phyloP scores from a whole-genome alignment of 371 early-diverging fungal genomes.

The Mucor circinelloides region DNA sequence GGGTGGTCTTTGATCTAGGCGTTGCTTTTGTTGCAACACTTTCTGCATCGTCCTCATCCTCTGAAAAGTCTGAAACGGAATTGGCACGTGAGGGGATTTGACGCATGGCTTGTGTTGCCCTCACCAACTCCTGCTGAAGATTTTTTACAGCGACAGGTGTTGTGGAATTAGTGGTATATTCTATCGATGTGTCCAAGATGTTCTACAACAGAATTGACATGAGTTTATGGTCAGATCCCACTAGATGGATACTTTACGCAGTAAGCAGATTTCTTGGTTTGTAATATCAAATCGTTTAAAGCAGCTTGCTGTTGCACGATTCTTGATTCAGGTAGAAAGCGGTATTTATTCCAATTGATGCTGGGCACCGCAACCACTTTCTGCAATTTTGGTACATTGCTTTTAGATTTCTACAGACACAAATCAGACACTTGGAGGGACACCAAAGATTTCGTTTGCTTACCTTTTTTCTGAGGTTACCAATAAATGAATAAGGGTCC shows the following conservation, averaged over 20 bases:
- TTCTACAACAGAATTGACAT: slow-evolving; percentile 8
- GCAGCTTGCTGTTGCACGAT: slow-evolving; percentile 31
- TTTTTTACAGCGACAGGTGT: slow-evolving; percentile 18
- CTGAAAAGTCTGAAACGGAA: slow-evolving; percentile 47
- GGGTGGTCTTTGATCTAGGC: not conserved
- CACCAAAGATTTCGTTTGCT: not conserved
- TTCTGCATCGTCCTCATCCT: slow-evolving; percentile 42
- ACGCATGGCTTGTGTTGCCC: slow-evolving; percentile 35
- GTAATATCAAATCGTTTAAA: slow-evolving; percentile 16
- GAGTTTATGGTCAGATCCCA: not conserved
- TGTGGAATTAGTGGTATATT: slow-evolving; percentile 10
- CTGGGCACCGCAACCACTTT: slow-evolving; percentile 41
- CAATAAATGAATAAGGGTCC: slow-evolving; percentile 55
- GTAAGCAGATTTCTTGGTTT: slow-evolving; percentile 18
- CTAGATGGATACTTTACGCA: slow-evolving; percentile 17
- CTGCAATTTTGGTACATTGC: slow-evolving; percentile 41
- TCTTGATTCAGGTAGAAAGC: slow-evolving; percentile 43
- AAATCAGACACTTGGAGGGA: not conserved
- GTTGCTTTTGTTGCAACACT: slow-evolving; percentile 7
- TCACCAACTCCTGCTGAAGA: slow-evolving; percentile 36
- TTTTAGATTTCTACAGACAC: slow-evolving; percentile 19
- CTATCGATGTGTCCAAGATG: slow-evolving; percentile 24
- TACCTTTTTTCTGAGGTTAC: slow-evolving; percentile 50
- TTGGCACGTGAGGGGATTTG: slow-evolving; percentile 43
- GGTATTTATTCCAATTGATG: slow-evolving; percentile 50